Evolutionary conservation across 352 stramenopile species (phyloP).

Genomic region (Phytophthora uliginosa): DNA sequence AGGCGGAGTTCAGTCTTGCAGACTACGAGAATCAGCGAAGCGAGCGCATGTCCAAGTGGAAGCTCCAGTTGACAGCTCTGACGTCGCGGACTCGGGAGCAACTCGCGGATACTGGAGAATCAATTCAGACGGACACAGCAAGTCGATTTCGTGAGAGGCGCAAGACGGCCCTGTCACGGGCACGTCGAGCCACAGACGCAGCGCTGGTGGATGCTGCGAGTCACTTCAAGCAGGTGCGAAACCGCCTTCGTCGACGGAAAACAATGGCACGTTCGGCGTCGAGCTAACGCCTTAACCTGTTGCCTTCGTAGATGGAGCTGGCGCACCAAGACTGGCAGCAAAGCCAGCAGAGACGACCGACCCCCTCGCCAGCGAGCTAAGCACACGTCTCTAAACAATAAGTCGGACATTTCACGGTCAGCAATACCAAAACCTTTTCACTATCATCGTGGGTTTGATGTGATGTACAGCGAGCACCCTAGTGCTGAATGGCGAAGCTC

Average conservation of each 20-base stretch:
- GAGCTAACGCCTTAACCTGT: conserved; percentile 32
- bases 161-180: conserved; percentile 38
- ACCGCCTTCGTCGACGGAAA: conserved; percentile 11
- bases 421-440: not conserved
- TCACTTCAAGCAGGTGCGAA: conserved; percentile 66
- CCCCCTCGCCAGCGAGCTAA: conserved; percentile 39
- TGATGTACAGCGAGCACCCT: not conserved
- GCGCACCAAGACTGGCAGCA: conserved; percentile 69
- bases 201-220: conserved; percentile 60
- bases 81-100: conserved; percentile 54
- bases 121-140: conserved; percentile 17
- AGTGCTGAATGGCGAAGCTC: conserved; percentile 65
- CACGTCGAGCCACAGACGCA: conserved; percentile 44
- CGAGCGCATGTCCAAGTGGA: conserved; percentile 61
- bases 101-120: conserved; percentile 37
- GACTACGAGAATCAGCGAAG: conserved; percentile 60
- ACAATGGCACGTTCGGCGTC: not conserved
- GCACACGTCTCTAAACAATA: conserved; percentile 19
- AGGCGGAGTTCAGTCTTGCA: conserved; percentile 27
- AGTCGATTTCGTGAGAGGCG: conserved; percentile 32
- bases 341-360: conserved; percentile 44
- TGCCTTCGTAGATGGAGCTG: conserved; percentile 58
- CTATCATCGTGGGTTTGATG: not conserved
- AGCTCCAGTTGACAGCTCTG: conserved; percentile 58
- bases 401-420: conserved; percentile 20